phyloP scores from a whole-genome alignment of 2,329 filamentous ascomycete genomes.

The Colletotrichum sp. region DNA sequence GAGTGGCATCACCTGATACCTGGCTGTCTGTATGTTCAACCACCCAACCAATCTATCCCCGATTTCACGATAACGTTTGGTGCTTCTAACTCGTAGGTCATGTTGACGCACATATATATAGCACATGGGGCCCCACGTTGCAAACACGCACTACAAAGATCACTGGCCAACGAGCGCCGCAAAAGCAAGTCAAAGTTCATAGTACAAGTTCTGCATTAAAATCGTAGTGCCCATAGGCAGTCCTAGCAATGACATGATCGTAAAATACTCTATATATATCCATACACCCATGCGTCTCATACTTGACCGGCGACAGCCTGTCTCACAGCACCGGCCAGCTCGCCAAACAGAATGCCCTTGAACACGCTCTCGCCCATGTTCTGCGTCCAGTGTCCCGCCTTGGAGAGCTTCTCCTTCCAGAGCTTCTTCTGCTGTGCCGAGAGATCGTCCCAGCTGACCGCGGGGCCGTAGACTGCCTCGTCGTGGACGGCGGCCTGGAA shows the following conservation, averaged over 20 bases:
- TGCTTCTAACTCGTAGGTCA: no score
- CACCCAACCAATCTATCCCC: no score
- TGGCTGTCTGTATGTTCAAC: no score
- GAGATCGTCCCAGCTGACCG: constrained; percentile 75
- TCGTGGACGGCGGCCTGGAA: constrained; percentile 51
- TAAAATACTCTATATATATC: not conserved
- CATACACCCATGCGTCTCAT: not conserved
- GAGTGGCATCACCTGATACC: no score
- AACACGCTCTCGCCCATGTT: constrained; percentile 79
- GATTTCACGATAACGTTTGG: no score
- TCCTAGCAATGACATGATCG: constrained; percentile 1
- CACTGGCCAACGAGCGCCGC: not conserved
- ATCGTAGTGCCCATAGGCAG: not conserved
- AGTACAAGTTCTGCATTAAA: constrained; percentile 9
- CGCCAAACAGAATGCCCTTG: constrained; percentile 77
- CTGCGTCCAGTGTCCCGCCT: constrained; percentile 80
- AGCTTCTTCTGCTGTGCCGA: constrained; percentile 62
- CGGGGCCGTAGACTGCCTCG: constrained; percentile 52
- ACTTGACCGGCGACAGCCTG: constrained; percentile 40
- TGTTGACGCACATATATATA: not conserved
- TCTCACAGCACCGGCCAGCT: constrained; percentile 69
- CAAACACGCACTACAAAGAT: not conserved
- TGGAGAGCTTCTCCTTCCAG: constrained; percentile 73
- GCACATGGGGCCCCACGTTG: rapidly evolving
- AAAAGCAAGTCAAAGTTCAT: not conserved